Conservation (phyloP, 164 flowering plant species). For the Aristolochia contorta region DNA sequence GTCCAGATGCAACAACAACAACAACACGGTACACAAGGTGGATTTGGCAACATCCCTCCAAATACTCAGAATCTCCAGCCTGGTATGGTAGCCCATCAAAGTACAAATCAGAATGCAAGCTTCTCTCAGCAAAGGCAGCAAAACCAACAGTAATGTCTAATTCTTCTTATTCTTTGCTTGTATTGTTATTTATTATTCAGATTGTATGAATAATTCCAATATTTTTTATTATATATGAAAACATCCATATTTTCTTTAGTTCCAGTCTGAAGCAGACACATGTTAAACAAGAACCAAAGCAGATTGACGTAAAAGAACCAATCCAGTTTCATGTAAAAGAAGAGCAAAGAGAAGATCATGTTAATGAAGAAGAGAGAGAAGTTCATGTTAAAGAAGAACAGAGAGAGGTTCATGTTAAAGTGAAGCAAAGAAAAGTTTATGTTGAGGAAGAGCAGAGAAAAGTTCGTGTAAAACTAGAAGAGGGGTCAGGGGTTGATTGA, state of each 20-base stretch:
- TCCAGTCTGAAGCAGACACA: slow-evolving; percentile 1
- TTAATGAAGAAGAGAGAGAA: neutral
- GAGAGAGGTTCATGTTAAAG: too few relatives aligned
- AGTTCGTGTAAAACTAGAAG: too few relatives aligned
- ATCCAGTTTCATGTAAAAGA: neutral
- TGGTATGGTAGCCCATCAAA: slow-evolving; percentile 53
- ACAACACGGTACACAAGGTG: slow-evolving; percentile 48
- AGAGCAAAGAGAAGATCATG: neutral
- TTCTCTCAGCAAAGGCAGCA: slow-evolving; percentile 70
- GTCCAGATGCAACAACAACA: slow-evolving; percentile 59
- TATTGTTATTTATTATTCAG: neutral
- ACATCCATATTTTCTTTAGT: neutral
- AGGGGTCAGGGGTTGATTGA: too few relatives aligned
- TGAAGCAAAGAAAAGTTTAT: too few relatives aligned
- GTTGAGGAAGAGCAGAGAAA: too few relatives aligned
- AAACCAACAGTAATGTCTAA: slow-evolving; percentile 36
- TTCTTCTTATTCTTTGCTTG: neutral
- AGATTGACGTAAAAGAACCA: slow-evolving; percentile 1
- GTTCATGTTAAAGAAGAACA: too few relatives aligned
- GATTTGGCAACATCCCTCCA: slow-evolving; percentile 52
- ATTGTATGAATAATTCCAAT: neutral
- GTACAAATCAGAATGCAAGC: slow-evolving; percentile 48
- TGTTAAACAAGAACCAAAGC: neutral
- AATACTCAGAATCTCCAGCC: slow-evolving; percentile 69
- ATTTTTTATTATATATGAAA: neutral